These are phyloP conservation scores for Linnemannia schmuckeri DNA, from an alignment of 192 early-diverging fungal genomes.

Conservation along the genomic window DNA sequence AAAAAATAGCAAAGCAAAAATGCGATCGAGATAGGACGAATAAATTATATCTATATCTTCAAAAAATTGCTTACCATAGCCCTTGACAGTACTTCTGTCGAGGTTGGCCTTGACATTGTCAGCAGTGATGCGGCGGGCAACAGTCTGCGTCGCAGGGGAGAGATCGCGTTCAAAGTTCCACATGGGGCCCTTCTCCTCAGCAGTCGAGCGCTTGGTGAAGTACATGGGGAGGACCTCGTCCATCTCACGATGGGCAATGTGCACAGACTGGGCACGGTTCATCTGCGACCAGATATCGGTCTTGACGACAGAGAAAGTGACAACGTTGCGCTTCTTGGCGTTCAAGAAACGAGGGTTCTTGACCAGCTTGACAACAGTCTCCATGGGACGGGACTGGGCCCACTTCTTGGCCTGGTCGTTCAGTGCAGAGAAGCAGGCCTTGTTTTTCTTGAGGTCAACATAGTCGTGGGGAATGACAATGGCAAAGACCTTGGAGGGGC, in stretches of 20 bases:
- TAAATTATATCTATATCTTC: too few species aligned
- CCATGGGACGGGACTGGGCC: conserved; percentile 11
- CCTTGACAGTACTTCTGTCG: conserved; percentile 30
- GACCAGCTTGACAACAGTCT: conserved; percentile 50
- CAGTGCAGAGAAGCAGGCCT: conserved; percentile 19
- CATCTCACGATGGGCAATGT: conserved; percentile 25
- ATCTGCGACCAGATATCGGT: conserved; percentile 47
- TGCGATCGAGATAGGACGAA: not conserved
- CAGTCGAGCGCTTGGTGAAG: conserved; percentile 35
- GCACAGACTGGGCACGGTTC: conserved; percentile 38
- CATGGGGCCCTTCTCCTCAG: conserved; percentile 39
- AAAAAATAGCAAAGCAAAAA: not conserved
- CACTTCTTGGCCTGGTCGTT: conserved; percentile 8
- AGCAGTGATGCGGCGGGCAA: not conserved
- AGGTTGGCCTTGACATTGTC: conserved; percentile 35
- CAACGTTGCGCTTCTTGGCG: conserved; percentile 15
- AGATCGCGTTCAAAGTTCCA: conserved; percentile 42
- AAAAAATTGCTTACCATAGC: conserved; percentile 31
- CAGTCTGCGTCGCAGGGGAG: conserved; percentile 10
- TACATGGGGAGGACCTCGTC: conserved; percentile 18
- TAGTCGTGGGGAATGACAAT: conserved; percentile 44
- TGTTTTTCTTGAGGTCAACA: conserved; percentile 45
- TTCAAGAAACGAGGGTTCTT: conserved; percentile 26
- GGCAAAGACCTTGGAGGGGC: conserved; percentile 15
- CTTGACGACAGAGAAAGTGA: conserved; percentile 20